Base-by-base conservation (phyloP, 2,329 filamentous ascomycete species). In the Aspergillus tubingensis region DNA sequence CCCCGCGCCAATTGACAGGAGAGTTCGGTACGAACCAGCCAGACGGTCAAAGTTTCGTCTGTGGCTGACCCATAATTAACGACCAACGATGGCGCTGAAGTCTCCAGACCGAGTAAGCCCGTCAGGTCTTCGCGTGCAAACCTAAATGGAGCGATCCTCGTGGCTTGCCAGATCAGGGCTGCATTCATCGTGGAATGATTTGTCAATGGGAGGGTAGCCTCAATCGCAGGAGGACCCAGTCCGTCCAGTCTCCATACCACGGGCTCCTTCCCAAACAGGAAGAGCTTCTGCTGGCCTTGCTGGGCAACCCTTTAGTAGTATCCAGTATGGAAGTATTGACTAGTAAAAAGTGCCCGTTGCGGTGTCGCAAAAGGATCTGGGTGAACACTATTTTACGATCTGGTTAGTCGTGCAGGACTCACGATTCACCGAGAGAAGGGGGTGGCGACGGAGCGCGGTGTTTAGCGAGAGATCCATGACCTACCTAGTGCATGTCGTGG, bases 11-110 rank as follows among this genome's bases (percentile, higher is more conserved):
- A 13, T 43, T 41, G 54, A 54, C 30, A 54, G 17, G 51, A 59
- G 49, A 60, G 32, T 60, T 58, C 59, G 60, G 62, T 58, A 47
- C 54, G 54, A 38, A 61, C 62, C 62, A 58, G 59, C 41, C 58
- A 53, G 41, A 55, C 38, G 52, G 53, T 47, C 39, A 43, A 38
- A 59, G 47, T 54, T 58, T 41, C 2, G 32, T 36, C 15, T 15
- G 47, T 30, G 47, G 47, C 25, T 17, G 47, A 50, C 47, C 47
- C 47, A 50, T 27, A 50, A 50, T 32, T 27, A 15, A 50, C 47
- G n/a, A 17, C 47, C 25, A 30, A 50, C 47, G 47, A 30, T 19
- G 25, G 25, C 47, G 17, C 27, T 50, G 25, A 25, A 27, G 47
- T 50, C 17, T 19, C 25, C 47, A 59, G 58, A 44, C 57, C 62